These are phyloP conservation scores for Cercospora zeina DNA, from an alignment of 2,329 filamentous ascomycete genomes.

Conservation along the genomic window DNA sequence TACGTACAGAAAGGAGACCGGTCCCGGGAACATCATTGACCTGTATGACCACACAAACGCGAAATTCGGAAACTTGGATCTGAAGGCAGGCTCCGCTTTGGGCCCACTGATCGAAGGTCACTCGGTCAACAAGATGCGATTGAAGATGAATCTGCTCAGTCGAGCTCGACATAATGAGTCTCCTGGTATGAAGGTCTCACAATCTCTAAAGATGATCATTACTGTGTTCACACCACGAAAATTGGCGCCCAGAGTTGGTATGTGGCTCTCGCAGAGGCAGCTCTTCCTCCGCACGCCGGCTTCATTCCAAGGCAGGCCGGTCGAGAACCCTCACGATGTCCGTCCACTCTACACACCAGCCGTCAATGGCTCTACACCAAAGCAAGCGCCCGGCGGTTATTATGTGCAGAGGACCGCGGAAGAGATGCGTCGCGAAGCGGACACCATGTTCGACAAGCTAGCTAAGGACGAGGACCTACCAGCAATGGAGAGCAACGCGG, in stretches of 20 bases:
- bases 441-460: slow-evolving; percentile 84
- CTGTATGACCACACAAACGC: slow-evolving; percentile 70
- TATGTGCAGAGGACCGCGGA: slow-evolving; percentile 68
- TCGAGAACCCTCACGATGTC: slow-evolving; percentile 72
- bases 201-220: slow-evolving; percentile 64
- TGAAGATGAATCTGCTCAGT: slow-evolving; percentile 68
- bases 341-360: slow-evolving; percentile 42
- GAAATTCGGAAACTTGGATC: slow-evolving; percentile 75
- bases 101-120: slow-evolving; percentile 69
- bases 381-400: slow-evolving; percentile 31
- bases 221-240: slow-evolving; percentile 77
- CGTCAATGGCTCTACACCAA: slow-evolving; percentile 11
- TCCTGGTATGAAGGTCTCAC: slow-evolving; percentile 63
- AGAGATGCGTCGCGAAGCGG: slow-evolving; percentile 80
- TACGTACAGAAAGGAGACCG: slow-evolving; percentile 56
- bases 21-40: slow-evolving; percentile 58
- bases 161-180: slow-evolving; percentile 66
- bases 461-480: slow-evolving; percentile 73
- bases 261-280: slow-evolving; percentile 63
- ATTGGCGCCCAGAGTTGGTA: slow-evolving; percentile 65
- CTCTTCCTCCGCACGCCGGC: slow-evolving; percentile 67
- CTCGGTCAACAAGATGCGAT: slow-evolving; percentile 62
- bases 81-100: slow-evolving; percentile 65
- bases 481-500: slow-evolving; percentile 64
- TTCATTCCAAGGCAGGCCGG: slow-evolving; percentile 66